phyloP scores from a whole-genome alignment of 2,329 filamentous ascomycete genomes.

The Colletotrichum neosansevieriae region DNA sequence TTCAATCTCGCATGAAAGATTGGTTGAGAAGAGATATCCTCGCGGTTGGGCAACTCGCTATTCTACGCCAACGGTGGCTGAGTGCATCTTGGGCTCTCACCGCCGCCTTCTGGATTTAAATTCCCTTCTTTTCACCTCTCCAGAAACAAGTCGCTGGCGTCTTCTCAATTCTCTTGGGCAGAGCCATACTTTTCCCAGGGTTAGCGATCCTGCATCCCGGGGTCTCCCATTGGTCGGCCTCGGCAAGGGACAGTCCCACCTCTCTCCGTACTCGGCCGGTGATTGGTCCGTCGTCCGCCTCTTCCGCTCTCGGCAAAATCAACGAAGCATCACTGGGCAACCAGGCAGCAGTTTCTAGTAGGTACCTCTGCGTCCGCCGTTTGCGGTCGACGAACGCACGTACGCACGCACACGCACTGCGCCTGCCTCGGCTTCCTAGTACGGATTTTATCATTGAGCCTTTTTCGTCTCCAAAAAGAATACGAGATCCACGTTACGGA shows the following conservation, averaged over 20 bases:
- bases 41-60: background rate
- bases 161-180: background rate
- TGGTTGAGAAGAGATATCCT: background rate
- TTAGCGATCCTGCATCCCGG: slow-evolving; percentile 7
- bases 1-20: slow-evolving; percentile 16
- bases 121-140: background rate
- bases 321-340: background rate
- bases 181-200: background rate
- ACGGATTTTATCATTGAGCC: background rate
- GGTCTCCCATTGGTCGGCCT: slow-evolving; percentile 1
- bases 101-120: background rate
- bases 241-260: background rate
- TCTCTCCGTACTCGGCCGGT: background rate
- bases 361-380: background rate
- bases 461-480: background rate
- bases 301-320: slow-evolving; percentile 8
- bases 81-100: background rate
- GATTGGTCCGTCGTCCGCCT: slow-evolving; percentile 8
- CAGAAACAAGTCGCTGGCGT: background rate
- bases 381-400: background rate
- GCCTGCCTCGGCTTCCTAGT: slow-evolving; percentile 1
- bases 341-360: slow-evolving; percentile 32
- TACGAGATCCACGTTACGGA: too few species aligned
- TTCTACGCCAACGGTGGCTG: slow-evolving; percentile 16
- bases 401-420: slow-evolving; percentile 3